These are phyloP conservation scores for Naganishia albida DNA, from an alignment of 1,284 basidiomycete genomes.

Conservation along the genomic window DNA sequence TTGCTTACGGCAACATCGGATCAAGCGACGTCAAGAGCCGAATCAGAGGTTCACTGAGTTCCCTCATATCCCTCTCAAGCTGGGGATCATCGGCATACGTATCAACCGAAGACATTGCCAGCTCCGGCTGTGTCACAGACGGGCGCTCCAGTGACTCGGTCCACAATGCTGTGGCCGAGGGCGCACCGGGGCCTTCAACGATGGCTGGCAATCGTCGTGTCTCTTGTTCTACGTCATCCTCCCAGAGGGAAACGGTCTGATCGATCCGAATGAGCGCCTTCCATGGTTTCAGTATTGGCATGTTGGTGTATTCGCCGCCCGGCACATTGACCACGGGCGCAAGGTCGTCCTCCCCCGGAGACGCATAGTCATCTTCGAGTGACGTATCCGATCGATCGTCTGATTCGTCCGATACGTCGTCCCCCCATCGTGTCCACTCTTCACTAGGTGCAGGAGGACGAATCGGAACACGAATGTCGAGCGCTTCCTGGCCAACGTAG, in stretches of 20 bases:
- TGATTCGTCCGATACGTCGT: conserved; percentile 32
- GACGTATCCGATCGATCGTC: conserved; percentile 26
- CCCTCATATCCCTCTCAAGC: conserved; percentile 33
- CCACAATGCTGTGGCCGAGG: conserved; percentile 56
- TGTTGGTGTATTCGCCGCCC: conserved; percentile 36
- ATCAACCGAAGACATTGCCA: conserved; percentile 25
- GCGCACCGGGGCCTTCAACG: neutral
- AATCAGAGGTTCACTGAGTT: conserved; percentile 61
- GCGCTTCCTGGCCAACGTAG: conserved; percentile 69
- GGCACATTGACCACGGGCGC: conserved; percentile 3
- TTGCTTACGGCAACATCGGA: conserved; percentile 56
- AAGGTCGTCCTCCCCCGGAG: conserved; percentile 6
- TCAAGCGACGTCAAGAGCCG: conserved; percentile 64
- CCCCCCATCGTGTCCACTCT: conserved; percentile 59
- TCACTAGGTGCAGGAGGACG: conserved; percentile 61
- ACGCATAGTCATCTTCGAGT: conserved; percentile 38
- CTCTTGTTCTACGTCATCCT: conserved; percentile 40
- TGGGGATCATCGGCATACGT: conserved; percentile 25
- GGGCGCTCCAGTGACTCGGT: conserved; percentile 2
- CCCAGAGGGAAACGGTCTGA: conserved; percentile 20
- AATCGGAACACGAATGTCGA: conserved; percentile 80
- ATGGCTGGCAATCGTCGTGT: neutral
- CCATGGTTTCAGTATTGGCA: conserved; percentile 71
- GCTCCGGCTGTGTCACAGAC: conserved; percentile 9
- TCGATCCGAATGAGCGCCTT: conserved; percentile 76